Conservation (phyloP, 805 yeast species). For the Wickerhamomyces alni region DNA sequence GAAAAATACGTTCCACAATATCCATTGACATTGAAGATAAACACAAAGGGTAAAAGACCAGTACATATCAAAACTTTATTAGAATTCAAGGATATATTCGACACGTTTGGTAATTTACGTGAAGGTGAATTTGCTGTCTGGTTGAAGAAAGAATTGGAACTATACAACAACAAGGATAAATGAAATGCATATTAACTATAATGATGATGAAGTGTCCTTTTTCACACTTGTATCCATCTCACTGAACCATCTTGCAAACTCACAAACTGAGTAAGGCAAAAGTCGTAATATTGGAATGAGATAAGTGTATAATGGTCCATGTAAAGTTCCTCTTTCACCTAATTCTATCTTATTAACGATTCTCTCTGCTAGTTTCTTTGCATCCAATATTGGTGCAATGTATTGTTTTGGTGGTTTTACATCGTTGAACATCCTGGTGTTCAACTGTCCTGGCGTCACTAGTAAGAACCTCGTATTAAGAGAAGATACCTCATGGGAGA, state of each 20-base stretch:
- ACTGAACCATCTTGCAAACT: conserved; percentile 39
- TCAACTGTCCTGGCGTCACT: conserved; percentile 80
- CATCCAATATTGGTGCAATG: conserved; percentile 74
- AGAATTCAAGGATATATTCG: conserved; percentile 30
- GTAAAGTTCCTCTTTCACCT: conserved; percentile 68
- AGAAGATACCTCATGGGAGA: conserved; percentile 61
- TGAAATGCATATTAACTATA: conserved; percentile 9
- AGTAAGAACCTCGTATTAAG: conserved; percentile 64
- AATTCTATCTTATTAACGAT: conserved; percentile 47
- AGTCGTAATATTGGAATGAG: conserved; percentile 63
- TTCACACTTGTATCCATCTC: conserved; percentile 52
- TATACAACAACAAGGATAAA: conserved; percentile 30
- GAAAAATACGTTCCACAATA: conserved; percentile 41
- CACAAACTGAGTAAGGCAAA: conserved; percentile 53
- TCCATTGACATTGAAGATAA: conserved; percentile 29
- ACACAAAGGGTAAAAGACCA: conserved; percentile 12
- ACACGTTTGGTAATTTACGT: conserved; percentile 37
- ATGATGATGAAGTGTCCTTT: background rate
- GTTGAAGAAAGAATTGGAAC: conserved; percentile 29
- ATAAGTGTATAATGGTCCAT: conserved; percentile 68
- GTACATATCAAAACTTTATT: conserved; percentile 14
- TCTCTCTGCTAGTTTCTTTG: conserved; percentile 46
- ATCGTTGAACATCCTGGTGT: conserved; percentile 69
- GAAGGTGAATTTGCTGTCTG: conserved; percentile 32
- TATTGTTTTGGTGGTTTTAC: conserved; percentile 67